Base-by-base conservation (phyloP, 257 asterid genomes). In the Thymus mandschuricus region DNA sequence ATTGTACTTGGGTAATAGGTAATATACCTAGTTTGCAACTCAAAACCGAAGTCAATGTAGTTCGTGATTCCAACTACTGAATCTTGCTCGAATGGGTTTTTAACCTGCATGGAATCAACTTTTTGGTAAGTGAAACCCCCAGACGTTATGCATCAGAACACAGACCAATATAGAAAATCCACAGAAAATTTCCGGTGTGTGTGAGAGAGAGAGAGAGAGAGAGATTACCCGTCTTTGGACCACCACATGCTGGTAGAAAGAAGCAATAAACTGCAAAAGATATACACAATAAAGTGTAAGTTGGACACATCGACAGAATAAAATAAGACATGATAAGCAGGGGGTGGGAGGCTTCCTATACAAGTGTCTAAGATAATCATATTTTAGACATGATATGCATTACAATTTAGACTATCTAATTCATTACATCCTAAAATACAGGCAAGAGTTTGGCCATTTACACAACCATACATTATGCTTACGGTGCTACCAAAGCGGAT, bases 211-310 rank as follows among this genome's bases (percentile, higher is more conserved):
- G 13, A 15, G 73, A 21, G 21, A 21, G 21, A 21, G 0, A 21
- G 21, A 21, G 21, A 21, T 21, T 21, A 21, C 21, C 21, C 21
- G 21, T 21, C 21, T 21, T 77, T 92, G 98, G 77, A 92, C 98
- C 75, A 89, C 97, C 86, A 88, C 94, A 48, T 92, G 98, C 72
- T 92, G 98, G 82, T 89, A 92, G 88, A 92, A 89, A 67, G 98
- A 88, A 78, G 98, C 96, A 83, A 86, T 88, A 76, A 92, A 92
- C 98, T 92, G 97, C 92, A 82, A 51, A 52, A 49, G 58, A 57
- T 44, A 44, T 50, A 59, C 69, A 68, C 46, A 75, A 57, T 50
- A 54, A 59, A 69, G 64, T n/a, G 64, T 73, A 46, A 75, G 77
- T 60, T 38, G 68, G 55, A 5, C 3, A 57, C 12, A 40, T 46